Conservation (phyloP, 2,329 filamentous ascomycete species). For the Calonectria henricotiae region DNA sequence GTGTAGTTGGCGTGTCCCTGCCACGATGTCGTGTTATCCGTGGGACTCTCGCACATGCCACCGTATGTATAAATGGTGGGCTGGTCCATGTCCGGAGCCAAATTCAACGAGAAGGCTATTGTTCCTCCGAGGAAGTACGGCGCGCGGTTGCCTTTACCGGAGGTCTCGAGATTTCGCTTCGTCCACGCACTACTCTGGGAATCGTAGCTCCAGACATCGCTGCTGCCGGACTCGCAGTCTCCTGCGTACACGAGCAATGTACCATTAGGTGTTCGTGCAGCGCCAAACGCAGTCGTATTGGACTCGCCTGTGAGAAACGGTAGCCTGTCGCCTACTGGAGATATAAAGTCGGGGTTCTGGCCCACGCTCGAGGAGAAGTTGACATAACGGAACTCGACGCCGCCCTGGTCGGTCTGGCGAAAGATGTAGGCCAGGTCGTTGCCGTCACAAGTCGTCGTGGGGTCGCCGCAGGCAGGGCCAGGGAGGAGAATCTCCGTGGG, state of each 20-base stretch:
- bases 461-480: constrained; percentile 60
- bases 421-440: constrained; percentile 80
- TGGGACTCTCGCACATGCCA: constrained; percentile 83
- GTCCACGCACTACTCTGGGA: constrained; percentile 40
- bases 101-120: constrained; percentile 78
- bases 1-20: constrained; percentile 83
- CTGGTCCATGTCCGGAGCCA: constrained; percentile 68
- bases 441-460: constrained; percentile 56
- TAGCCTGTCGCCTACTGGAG: constrained; percentile 69
- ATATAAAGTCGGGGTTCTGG: constrained; percentile 64
- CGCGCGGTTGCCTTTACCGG: constrained; percentile 50
- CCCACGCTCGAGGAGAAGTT: constrained; percentile 75
- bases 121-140: constrained; percentile 71
- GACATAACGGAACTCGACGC: constrained; percentile 74
- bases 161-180: constrained; percentile 47
- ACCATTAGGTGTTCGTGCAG: constrained; percentile 78
- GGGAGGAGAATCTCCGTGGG: constrained; percentile 81
- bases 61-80: constrained; percentile 84
- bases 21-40: constrained; percentile 69
- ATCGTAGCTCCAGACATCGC: constrained; percentile 78
- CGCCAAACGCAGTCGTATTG: constrained; percentile 74
- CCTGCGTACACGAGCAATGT: constrained; percentile 83
- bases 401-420: constrained; percentile 64
- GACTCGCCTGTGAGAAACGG: constrained; percentile 74
- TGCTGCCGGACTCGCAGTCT: constrained; percentile 73